Conservation (phyloP, 1,284 basidiomycete species). For the Fomitiporia mediterranea region DNA sequence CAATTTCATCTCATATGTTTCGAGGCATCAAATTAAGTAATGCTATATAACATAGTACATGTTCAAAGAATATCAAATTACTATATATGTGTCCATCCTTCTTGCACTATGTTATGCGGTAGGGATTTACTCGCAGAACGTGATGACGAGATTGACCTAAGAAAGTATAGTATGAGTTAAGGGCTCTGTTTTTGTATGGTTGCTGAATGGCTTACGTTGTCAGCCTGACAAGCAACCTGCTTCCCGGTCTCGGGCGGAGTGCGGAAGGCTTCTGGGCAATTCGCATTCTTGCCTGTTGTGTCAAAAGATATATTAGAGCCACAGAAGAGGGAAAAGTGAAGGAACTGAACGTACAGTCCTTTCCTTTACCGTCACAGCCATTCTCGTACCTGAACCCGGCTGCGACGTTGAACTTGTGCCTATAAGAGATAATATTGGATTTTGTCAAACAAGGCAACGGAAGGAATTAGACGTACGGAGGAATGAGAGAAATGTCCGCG, state of each 20-base stretch:
- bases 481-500: slow-evolving; percentile 27
- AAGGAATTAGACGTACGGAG: slow-evolving; percentile 8
- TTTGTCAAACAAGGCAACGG: slow-evolving; percentile 19
- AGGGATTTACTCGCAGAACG: slow-evolving; percentile 23
- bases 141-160: slow-evolving; percentile 25
- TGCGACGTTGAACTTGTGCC: slow-evolving; percentile 23
- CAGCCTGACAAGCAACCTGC: slow-evolving; percentile 22
- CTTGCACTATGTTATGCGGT: no score
- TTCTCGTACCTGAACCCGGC: slow-evolving; percentile 17
- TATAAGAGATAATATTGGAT: background rate
- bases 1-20: no score
- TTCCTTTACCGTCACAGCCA: slow-evolving; percentile 23
- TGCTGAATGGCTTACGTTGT: slow-evolving; percentile 24
- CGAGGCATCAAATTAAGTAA: no score
- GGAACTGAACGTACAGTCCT: slow-evolving; percentile 21
- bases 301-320: background rate
- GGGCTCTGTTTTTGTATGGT: background rate
- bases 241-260: slow-evolving; percentile 20
- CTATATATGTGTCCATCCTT: no score
- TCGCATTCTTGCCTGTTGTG: slow-evolving; percentile 19
- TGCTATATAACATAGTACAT: no score
- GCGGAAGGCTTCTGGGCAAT: slow-evolving; percentile 23
- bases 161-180: background rate
- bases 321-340: background rate
- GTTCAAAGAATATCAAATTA: no score